These are phyloP conservation scores for Epichloe gansuensis DNA, from an alignment of 2,329 filamentous ascomycete species.

Conservation along the genomic window DNA sequence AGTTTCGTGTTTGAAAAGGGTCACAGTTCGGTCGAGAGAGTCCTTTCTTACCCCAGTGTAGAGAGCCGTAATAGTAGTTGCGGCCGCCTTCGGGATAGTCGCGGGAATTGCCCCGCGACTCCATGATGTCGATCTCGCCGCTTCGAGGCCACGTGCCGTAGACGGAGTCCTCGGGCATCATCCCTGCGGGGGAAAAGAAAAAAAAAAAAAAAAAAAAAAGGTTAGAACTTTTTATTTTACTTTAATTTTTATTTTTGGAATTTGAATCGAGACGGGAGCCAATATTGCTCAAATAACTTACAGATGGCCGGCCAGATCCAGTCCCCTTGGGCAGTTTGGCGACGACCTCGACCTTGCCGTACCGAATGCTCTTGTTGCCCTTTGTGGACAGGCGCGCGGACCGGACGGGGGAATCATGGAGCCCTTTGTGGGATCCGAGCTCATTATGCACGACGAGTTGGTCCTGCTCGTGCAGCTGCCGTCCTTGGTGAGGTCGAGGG, in stretches of 20 bases:
- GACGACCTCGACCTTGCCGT: slow-evolving; percentile 34
- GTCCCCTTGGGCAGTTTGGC: slow-evolving; percentile 38
- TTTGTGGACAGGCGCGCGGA: slow-evolving; percentile 33
- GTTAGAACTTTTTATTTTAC: no score
- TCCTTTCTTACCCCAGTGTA: slow-evolving; percentile 34
- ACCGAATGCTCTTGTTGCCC: slow-evolving; percentile 11
- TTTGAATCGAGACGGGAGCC: no score
- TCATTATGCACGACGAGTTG: slow-evolving; percentile 24
- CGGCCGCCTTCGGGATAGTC: slow-evolving; percentile 31
- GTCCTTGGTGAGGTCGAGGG: slow-evolving; percentile 30
- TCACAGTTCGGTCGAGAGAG: no score
- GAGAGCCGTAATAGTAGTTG: slow-evolving; percentile 28
- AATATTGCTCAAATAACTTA: not conserved
- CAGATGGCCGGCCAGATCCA: slow-evolving; percentile 42
- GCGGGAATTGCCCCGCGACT: slow-evolving; percentile 27
- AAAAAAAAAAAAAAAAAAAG: no score
- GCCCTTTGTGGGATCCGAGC: slow-evolving; percentile 29
- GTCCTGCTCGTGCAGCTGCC: slow-evolving; percentile 29
- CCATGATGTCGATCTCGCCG: slow-evolving; percentile 43
- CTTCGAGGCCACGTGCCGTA: slow-evolving; percentile 40
- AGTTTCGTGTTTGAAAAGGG: no score
- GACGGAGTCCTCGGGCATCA: slow-evolving; percentile 34
- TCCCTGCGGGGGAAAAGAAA: slow-evolving; percentile 16
- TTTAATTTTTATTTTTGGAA: no score
- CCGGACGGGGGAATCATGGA: slow-evolving; percentile 37